Base-by-base conservation (phyloP, 495 filamentous ascomycete species). In the Talaromyces thailandensis region DNA sequence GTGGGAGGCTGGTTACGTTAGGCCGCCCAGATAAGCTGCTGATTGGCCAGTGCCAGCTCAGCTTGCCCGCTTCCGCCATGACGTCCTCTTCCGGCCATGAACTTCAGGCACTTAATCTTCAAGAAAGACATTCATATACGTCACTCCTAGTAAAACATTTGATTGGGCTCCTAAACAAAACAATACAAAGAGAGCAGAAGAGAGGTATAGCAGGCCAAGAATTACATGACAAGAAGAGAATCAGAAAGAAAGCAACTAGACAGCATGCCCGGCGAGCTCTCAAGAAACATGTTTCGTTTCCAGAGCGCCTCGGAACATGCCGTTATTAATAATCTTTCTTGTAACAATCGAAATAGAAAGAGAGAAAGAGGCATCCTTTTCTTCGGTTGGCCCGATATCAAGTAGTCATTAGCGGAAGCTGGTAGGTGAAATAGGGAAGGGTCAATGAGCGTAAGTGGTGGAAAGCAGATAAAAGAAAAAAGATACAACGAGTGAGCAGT, bases 181-280 rank as follows among this genome's bases (percentile, higher is more conserved):
- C 59, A 61, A 51, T 31, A 60, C 24, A 35, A 77, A 73, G 68
- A 67, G 63, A 65, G 68, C 62, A 64, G 71, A 64, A 63, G 65
- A 72, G 75, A 78, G 74, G 77, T 76, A 78, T 79, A 77, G 71
- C 77, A 76, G 74, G 68, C 73, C 50, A 56, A 37, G 78, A 78
- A 79, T 73, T 80, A 80, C 77, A 79, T 80, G 73, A 80, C 76
- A 79, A 80, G 77, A 80, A 80, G 74, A 67, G 69, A 56, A 32
- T 56, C 71, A 24, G 21, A 52, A 77, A 69, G 68, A 67, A 71
- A 73, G 69, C 72, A 69, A 73, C 68, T 66, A 53, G 62, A 63
- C 55, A 14, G 50, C 23, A 29, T 23, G 28, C 50, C 11, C 53
- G 52, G 29, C 21, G 26, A 21, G 28, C 62, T 31, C 45, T 12